These are phyloP conservation scores for Saccharata proteae DNA, from an alignment of 2,329 filamentous ascomycete genomes.

Conservation along the genomic window DNA sequence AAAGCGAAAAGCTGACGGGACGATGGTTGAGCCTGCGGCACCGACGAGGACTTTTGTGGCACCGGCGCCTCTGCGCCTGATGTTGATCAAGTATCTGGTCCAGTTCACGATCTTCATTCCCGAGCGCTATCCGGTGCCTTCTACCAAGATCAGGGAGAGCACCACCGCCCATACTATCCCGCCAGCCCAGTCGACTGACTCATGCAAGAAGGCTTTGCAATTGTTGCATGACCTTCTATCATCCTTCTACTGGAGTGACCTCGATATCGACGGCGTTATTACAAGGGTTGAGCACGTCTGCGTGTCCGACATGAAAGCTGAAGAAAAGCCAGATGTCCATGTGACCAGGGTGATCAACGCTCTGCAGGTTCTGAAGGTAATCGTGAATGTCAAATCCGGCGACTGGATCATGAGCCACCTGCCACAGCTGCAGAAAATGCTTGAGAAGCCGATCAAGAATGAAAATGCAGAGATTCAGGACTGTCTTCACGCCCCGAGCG, in stretches of 20 bases:
- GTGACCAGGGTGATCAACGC: constrained; percentile 85
- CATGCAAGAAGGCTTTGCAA: constrained; percentile 73
- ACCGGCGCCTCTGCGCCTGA: constrained; percentile 48
- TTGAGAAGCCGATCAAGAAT: constrained; percentile 79
- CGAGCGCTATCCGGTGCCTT: constrained; percentile 64
- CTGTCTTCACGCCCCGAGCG: constrained; percentile 66
- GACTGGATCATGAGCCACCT: constrained; percentile 82
- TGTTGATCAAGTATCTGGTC: constrained; percentile 89
- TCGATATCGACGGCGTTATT: constrained; percentile 75
- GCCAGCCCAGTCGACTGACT: constrained; percentile 53
- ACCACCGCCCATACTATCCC: constrained; percentile 21
- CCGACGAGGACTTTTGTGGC: constrained; percentile 32
- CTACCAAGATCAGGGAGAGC: constrained; percentile 48
- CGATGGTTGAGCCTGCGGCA: constrained; percentile 42
- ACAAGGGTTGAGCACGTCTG: constrained; percentile 81
- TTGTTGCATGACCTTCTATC: constrained; percentile 77
- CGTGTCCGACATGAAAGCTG: constrained; percentile 50
- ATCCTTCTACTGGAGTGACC: constrained; percentile 78
- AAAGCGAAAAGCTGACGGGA: constrained; percentile 67
- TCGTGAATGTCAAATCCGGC: constrained; percentile 76
- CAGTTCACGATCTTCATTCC: constrained; percentile 86
- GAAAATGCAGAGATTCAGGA: constrained; percentile 91
- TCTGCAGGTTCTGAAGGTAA: constrained; percentile 78
- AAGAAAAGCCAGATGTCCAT: constrained; percentile 53
- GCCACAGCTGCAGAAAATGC: constrained; percentile 65